phyloP scores from a whole-genome alignment of 1,139 yeast genomes.

The Casaregolazyma lundiana region DNA sequence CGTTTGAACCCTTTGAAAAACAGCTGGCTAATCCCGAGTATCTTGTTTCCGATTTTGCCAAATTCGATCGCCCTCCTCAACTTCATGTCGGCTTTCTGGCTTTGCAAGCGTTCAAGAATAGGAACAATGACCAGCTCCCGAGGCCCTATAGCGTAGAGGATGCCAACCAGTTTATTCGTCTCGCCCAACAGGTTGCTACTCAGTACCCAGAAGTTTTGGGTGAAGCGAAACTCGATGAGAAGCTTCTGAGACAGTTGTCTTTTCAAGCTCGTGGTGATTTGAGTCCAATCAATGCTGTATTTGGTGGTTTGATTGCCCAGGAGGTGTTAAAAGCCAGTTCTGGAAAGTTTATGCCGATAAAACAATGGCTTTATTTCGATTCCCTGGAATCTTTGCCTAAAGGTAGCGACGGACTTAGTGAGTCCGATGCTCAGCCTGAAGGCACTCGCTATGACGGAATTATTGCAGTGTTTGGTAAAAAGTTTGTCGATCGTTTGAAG shows the following conservation, averaged over 20 bases:
- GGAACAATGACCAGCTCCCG: conserved; percentile 65
- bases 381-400: conserved; percentile 86
- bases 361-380: conserved; percentile 90
- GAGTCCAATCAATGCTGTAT: conserved; percentile 84
- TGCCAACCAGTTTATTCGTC: conserved; percentile 59
- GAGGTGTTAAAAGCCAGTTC: conserved; percentile 94
- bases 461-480: conserved; percentile 87
- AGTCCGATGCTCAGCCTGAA: conserved; percentile 66
- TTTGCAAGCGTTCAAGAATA: conserved; percentile 63
- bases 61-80: conserved; percentile 87
- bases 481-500: conserved; percentile 66
- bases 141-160: conserved; percentile 72
- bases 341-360: conserved; percentile 86
- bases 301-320: conserved; percentile 95
- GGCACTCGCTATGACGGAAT: conserved; percentile 87
- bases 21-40: conserved; percentile 78
- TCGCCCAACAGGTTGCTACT: conserved; percentile 56
- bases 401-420: conserved; percentile 54
- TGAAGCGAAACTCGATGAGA: conserved; percentile 56
- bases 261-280: conserved; percentile 89
- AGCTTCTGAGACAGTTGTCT: conserved; percentile 65
- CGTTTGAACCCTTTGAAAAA: conserved; percentile 58
- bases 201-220: conserved; percentile 58
- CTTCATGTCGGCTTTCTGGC: conserved; percentile 92
- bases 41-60: conserved; percentile 81